Evolutionary conservation across 306 rosid genomes (phyloP).

Genomic region (Quercus glauca): DNA sequence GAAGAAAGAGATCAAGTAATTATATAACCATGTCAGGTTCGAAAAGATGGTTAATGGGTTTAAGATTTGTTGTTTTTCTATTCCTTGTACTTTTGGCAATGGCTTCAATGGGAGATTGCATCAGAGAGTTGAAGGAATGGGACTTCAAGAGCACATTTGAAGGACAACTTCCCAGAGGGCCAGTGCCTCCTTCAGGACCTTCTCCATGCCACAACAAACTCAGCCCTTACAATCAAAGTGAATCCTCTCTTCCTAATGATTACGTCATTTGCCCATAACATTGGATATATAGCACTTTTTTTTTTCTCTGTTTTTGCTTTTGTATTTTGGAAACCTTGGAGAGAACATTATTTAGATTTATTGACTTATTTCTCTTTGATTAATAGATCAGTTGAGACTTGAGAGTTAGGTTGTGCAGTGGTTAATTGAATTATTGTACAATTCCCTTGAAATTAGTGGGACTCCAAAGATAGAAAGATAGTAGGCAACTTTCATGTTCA

Average conservation of each 20-base stretch:
- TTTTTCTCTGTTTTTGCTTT: not conserved
- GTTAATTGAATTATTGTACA: no score
- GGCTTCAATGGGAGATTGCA: constrained; percentile 34
- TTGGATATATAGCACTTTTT: not conserved
- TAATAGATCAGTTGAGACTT: no score
- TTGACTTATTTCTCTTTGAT: no score
- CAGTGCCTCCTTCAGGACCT: constrained; percentile 77
- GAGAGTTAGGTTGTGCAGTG: no score
- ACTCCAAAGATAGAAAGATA: no score
- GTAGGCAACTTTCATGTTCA: no score
- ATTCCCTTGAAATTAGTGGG: no score
- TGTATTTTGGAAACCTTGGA: not conserved
- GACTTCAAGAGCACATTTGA: constrained; percentile 28
- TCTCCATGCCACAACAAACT: constrained; percentile 61
- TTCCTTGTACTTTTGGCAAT: constrained; percentile 28
- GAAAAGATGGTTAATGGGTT: constrained; percentile 15
- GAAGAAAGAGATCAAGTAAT: constrained; percentile 4
- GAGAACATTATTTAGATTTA: not conserved
- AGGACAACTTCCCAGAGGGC: constrained; percentile 54
- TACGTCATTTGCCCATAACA: constrained; percentile 46
- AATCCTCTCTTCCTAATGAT: constrained; percentile 28
- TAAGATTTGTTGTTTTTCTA: constrained; percentile 5
- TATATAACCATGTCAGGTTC: constrained; percentile 22
- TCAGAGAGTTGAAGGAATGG: constrained; percentile 20
- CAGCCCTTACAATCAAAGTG: constrained; percentile 30